These are phyloP conservation scores for Oryza australiensis DNA, from an alignment of 176 grass and related monocot genomes.

Conservation along the genomic window DNA sequence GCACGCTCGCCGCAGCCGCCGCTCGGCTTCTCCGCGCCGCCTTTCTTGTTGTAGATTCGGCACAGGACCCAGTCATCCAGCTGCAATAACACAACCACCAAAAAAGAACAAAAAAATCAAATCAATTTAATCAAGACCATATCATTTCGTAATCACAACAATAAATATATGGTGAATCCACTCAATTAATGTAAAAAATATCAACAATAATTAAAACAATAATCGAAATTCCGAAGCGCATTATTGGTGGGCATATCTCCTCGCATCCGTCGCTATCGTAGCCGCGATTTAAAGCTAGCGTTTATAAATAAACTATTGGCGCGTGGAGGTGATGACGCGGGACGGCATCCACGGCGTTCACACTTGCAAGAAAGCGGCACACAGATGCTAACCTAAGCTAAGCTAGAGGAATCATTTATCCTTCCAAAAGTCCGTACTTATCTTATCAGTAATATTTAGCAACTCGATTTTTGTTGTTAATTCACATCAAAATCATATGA, in stretches of 20 bases:
- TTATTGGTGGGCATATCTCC: slow-evolving; percentile 32
- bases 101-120: background rate
- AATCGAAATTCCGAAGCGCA: background rate
- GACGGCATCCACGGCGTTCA: slow-evolving; percentile 47
- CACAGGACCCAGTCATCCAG: slow-evolving; percentile 83
- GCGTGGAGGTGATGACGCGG: slow-evolving; percentile 34
- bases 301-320: slow-evolving; percentile 45
- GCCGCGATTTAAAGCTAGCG: slow-evolving; percentile 7
- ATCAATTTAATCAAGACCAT: background rate
- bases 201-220: background rate
- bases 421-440: background rate
- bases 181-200: background rate
- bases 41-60: slow-evolving; percentile 85
- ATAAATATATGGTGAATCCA: background rate
- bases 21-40: slow-evolving; percentile 22
- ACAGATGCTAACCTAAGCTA: background rate
- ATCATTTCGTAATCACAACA: background rate
- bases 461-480: background rate
- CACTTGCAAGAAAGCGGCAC: slow-evolving; percentile 20
- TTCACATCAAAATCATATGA: background rate
- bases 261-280: slow-evolving; percentile 27
- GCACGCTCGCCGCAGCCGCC: background rate
- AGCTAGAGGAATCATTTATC: background rate
- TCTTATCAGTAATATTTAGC: background rate
- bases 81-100: slow-evolving; percentile 15